These are phyloP conservation scores for Brassica napus DNA, from an alignment of 345 rosid genomes.

Conservation along the genomic window DNA sequence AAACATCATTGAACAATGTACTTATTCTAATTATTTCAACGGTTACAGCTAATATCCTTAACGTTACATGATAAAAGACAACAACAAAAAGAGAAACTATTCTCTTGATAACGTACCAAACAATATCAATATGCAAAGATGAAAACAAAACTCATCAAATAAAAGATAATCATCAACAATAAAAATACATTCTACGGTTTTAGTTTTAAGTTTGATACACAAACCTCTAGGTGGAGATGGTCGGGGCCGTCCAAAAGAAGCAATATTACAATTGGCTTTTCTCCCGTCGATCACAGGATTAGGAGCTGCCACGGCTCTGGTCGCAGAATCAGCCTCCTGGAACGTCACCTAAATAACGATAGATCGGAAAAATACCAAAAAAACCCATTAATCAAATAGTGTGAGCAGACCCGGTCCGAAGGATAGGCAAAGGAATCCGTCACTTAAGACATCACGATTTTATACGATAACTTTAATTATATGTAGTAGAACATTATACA, in stretches of 20 bases:
- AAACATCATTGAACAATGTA: slow-evolving; percentile 15
- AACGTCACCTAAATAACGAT: slow-evolving; percentile 62
- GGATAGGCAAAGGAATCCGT: too few relatives aligned
- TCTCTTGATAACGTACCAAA: slow-evolving; percentile 15
- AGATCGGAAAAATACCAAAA: not conserved
- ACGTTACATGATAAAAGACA: slow-evolving; percentile 10
- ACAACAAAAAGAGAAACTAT: not conserved
- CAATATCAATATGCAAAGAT: slow-evolving; percentile 5
- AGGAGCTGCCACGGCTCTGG: slow-evolving; percentile 75
- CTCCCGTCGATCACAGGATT: slow-evolving; percentile 89
- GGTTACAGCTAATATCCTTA: slow-evolving; percentile 2
- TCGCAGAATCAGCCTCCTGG: slow-evolving; percentile 85
- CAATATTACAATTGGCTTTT: slow-evolving; percentile 91
- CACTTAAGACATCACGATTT: too few relatives aligned
- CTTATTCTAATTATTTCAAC: slow-evolving; percentile 10
- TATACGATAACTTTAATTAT: too few relatives aligned
- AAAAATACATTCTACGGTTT: not conserved
- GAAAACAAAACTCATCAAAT: not conserved
- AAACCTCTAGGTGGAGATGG: slow-evolving; percentile 88
- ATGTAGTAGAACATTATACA: not conserved
- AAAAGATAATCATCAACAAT: not conserved
- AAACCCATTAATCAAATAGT: not conserved
- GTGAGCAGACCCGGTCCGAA: not conserved
- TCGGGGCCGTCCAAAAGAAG: slow-evolving; percentile 83
- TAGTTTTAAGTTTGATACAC: not conserved